Conservation (phyloP, 1,139 yeast genomes). For the Saccharomyces hybrid region DNA sequence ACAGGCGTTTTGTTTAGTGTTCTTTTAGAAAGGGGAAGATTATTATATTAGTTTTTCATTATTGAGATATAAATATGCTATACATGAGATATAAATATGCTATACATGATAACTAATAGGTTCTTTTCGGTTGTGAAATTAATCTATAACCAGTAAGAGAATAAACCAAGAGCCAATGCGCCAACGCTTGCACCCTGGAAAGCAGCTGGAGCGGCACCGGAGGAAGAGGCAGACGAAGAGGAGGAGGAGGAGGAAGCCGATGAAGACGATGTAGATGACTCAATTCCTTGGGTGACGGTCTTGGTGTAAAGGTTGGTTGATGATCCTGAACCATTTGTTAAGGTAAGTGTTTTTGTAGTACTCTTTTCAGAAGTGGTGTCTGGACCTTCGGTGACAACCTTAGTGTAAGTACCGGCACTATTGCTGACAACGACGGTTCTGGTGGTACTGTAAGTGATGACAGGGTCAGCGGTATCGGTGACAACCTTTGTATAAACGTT, state of each 20-base stretch:
- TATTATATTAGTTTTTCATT: background rate
- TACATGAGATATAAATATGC: background rate
- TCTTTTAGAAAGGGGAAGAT: background rate
- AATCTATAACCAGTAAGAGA: background rate
- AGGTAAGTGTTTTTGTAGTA: slow-evolving; percentile 1
- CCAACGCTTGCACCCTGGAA: background rate
- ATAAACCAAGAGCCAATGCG: slow-evolving; percentile 6
- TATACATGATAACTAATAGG: background rate
- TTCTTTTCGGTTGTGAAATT: background rate
- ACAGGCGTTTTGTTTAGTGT: background rate
- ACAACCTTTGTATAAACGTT: slow-evolving; percentile 6
- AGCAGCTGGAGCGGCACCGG: slow-evolving; percentile 8
- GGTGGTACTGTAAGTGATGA: slow-evolving; percentile 6
- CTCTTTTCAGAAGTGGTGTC: slow-evolving; percentile 3
- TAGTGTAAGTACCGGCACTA: slow-evolving; percentile 4
- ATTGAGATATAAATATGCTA: background rate
- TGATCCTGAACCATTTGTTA: background rate
- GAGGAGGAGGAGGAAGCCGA: slow-evolving; percentile 8
- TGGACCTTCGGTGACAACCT: slow-evolving; percentile 6
- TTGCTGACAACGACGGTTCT: slow-evolving; percentile 5
- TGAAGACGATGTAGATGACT: slow-evolving; percentile 20
- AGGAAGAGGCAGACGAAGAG: slow-evolving; percentile 20
- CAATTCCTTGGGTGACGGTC: background rate
- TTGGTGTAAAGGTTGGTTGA: background rate
- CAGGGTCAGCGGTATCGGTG: slow-evolving; percentile 5